phyloP scores from a whole-genome alignment of 352 stramenopile species.

The Plasmopara viticola region DNA sequence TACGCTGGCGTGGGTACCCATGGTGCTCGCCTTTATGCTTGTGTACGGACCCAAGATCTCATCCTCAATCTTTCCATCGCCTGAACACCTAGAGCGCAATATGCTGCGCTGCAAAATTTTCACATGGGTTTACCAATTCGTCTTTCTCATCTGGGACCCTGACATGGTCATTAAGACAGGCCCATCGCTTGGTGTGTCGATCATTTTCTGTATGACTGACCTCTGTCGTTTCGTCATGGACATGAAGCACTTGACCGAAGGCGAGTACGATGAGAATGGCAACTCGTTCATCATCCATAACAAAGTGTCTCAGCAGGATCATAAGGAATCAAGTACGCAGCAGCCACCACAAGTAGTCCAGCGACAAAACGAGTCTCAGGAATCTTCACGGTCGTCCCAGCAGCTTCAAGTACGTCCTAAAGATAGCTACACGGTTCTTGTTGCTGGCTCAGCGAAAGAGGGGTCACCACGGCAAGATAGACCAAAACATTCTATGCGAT shows the following conservation, averaged over 20 bases:
- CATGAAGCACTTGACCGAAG: constrained; percentile 56
- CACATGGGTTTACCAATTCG: constrained; percentile 54
- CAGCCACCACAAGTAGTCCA: not conserved
- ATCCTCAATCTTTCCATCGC: constrained; percentile 33
- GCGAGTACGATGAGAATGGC: constrained; percentile 51
- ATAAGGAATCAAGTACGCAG: constrained; percentile 3
- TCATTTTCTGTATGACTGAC: constrained; percentile 67
- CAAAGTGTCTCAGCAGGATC: constrained; percentile 8
- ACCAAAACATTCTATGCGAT: constrained; percentile 6
- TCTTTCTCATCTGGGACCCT: constrained; percentile 58
- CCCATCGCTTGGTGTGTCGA: constrained; percentile 53
- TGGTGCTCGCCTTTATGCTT: constrained; percentile 35
- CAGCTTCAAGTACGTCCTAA: constrained; percentile 11
- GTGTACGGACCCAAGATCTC: constrained; percentile 51
- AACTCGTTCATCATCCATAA: constrained; percentile 30
- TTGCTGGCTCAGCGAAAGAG: constrained; percentile 9
- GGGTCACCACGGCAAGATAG: constrained; percentile 6
- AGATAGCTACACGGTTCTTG: constrained; percentile 23
- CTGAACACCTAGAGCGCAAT: constrained; percentile 60
- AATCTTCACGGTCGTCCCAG: constrained; percentile 1
- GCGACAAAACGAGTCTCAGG: constrained; percentile 1
- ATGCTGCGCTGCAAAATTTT: constrained; percentile 63
- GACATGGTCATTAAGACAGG: constrained; percentile 71
- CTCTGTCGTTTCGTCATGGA: constrained; percentile 70
- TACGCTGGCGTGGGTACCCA: constrained; percentile 52